phyloP scores from a whole-genome alignment of 1,284 basidiomycete species.

The Fistulinella staudtii region DNA sequence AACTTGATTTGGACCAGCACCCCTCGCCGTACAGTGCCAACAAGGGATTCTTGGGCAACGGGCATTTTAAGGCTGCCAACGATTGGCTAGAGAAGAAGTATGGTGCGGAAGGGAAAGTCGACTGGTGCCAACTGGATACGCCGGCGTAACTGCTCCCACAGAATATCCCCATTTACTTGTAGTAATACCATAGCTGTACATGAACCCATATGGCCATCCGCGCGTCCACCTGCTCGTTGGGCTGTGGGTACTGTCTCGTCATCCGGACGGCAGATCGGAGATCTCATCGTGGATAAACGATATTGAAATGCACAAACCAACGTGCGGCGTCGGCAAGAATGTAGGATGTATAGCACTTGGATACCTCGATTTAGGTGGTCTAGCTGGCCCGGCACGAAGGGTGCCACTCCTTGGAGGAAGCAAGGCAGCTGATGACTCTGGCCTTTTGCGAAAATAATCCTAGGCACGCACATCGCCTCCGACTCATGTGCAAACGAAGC shows the following conservation, averaged over 20 bases:
- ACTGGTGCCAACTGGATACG: conserved; percentile 63
- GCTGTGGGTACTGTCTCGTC: conserved; percentile 19
- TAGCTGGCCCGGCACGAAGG: no score
- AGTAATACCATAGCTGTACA: conserved; percentile 26
- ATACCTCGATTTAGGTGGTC: no score
- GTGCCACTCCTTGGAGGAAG: no score
- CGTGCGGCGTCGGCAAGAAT: no score
- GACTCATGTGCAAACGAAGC: conserved; percentile 20
- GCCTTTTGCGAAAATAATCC: conserved; percentile 10
- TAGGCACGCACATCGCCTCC: conserved; percentile 11
- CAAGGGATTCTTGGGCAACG: conserved; percentile 87
- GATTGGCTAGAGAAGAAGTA: conserved; percentile 77
- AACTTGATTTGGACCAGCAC: conserved; percentile 47
- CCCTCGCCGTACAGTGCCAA: conserved; percentile 80
- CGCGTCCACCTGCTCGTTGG: conserved; percentile 12
- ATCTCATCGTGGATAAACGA: conserved; percentile 18
- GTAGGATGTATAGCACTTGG: no score
- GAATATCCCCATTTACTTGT: conserved; percentile 25
- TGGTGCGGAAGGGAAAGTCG: conserved; percentile 64
- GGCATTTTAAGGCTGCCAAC: conserved; percentile 86
- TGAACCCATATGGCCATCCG: conserved; percentile 14
- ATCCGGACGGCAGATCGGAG: conserved; percentile 18
- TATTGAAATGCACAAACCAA: conserved; percentile 30
- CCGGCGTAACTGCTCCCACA: conserved; percentile 20
- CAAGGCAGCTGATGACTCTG: not conserved